phyloP scores from a whole-genome alignment of 225 moss, liverwort and hornwort genomes.

The Anthoceros angustus region DNA sequence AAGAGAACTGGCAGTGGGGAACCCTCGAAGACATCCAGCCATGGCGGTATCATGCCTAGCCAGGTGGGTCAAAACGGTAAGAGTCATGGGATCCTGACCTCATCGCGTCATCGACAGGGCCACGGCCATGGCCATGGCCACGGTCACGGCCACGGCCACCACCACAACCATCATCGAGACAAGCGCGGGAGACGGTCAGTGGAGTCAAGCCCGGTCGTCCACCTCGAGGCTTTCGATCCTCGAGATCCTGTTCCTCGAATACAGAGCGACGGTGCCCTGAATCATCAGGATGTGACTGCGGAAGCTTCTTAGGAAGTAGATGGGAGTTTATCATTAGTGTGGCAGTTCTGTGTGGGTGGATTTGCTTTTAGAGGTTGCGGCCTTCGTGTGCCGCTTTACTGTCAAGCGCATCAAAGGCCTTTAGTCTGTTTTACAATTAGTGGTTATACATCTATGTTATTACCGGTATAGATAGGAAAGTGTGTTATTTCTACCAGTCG shows the following conservation, averaged over 20 bases:
- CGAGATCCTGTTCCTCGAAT: background rate
- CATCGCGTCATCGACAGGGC: background rate
- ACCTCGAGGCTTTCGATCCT: background rate
- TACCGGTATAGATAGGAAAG: too few species aligned
- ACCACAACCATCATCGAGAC: background rate
- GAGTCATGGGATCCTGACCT: background rate
- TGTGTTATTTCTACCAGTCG: too few species aligned
- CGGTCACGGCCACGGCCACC: too few species aligned
- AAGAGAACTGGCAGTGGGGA: conserved; percentile 13
- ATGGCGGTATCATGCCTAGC: background rate
- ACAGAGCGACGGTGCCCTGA: background rate
- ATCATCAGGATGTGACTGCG: background rate
- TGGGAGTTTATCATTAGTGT: too few species aligned
- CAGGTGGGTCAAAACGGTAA: background rate
- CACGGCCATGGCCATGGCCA: too few species aligned
- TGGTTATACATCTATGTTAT: too few species aligned
- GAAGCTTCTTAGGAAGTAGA: too few species aligned
- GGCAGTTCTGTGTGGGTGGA: too few species aligned
- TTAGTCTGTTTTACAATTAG: too few species aligned
- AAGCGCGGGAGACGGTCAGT: background rate
- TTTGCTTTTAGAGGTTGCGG: too few species aligned
- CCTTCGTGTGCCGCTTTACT: too few species aligned
- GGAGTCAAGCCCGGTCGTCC: background rate
- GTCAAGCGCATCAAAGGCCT: too few species aligned
- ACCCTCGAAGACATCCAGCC: background rate